Percentiles rank a stretch among this genome's conserved stretches.
These are phyloP conservation scores for Ophiosphaerella korrae DNA, from an alignment of 2,329 filamentous ascomycete species.

Conservation along the genomic window DNA sequence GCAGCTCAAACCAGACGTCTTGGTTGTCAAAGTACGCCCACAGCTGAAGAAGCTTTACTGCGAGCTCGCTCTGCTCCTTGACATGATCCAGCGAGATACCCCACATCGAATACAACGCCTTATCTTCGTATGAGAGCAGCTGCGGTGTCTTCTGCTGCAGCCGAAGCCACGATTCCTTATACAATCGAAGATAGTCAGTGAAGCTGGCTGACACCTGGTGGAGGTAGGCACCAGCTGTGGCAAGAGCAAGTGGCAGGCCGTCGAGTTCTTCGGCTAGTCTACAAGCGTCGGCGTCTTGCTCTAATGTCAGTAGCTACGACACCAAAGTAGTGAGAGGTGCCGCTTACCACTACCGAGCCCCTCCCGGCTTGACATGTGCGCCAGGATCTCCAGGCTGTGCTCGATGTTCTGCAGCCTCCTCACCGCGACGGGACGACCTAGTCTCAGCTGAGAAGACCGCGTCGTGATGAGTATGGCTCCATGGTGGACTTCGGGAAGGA, in stretches of 20 bases:
- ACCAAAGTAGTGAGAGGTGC: background rate
- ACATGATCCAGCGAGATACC: too few relatives aligned
- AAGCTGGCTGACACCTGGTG: slow-evolving; percentile 17
- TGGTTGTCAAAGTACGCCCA: too few relatives aligned
- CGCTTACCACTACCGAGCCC: slow-evolving; percentile 1
- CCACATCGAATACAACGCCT: too few relatives aligned
- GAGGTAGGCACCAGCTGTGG: slow-evolving; percentile 1
- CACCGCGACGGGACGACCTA: slow-evolving; percentile 4
- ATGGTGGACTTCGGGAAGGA: background rate
- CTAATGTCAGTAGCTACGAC: background rate
- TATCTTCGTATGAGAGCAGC: slow-evolving; percentile 22
- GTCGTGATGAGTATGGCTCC: slow-evolving; percentile 5
- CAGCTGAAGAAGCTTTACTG: too few relatives aligned
- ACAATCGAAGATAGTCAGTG: slow-evolving; percentile 33
- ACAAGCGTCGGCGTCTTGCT: slow-evolving; percentile 39
- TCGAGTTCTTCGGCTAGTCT: slow-evolving; percentile 7
- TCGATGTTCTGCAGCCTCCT: slow-evolving; percentile 5
- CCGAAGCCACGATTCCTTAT: slow-evolving; percentile 37
- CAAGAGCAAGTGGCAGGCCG: slow-evolving; percentile 10
- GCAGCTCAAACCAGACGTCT: too few relatives aligned
- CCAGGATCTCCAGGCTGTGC: slow-evolving; percentile 8
- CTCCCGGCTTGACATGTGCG: slow-evolving; percentile 4
- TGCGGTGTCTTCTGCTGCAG: slow-evolving; percentile 21
- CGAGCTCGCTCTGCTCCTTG: too few relatives aligned
- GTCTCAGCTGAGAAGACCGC: slow-evolving; percentile 7